A percentile compares a stretch with the other conserved stretches of the same genome.
Evolutionary conservation across 164 flowering plant genomes (phyloP).

Genomic region (Macadamia integrifolia): DNA sequence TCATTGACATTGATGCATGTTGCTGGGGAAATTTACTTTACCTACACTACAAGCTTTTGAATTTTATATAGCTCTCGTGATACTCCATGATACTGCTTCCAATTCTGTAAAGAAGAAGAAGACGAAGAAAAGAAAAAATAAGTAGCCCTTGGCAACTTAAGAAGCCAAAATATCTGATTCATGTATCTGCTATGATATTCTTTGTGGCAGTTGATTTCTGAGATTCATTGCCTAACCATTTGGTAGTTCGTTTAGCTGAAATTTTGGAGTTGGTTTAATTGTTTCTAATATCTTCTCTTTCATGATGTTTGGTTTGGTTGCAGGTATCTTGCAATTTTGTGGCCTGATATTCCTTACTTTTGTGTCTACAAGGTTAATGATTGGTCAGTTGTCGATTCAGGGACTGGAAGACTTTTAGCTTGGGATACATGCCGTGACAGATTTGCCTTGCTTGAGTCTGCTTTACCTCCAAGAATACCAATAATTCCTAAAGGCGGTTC

Average conservation of each 20-base stretch:
- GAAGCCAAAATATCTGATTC: too few relatives aligned
- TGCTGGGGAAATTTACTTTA: too few relatives aligned
- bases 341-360: constrained; percentile 98
- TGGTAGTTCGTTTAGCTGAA: not conserved
- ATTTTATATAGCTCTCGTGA: too few relatives aligned
- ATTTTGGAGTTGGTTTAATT: constrained; percentile 2
- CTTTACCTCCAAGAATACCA: constrained; percentile 74
- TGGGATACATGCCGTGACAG: constrained; percentile 98
- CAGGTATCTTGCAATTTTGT: constrained; percentile 92
- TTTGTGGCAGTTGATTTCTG: too few relatives aligned
- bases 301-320: constrained; percentile 15
- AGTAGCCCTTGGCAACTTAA: too few relatives aligned
- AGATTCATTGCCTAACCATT: not conserved
- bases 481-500: constrained; percentile 79
- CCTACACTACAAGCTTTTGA: too few relatives aligned
- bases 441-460: constrained; percentile 90
- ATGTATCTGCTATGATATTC: too few relatives aligned
- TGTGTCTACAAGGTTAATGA: constrained; percentile 89
- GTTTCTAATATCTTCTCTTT: constrained; percentile 6
- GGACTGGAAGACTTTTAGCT: constrained; percentile 92
- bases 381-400: constrained; percentile 97
- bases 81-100: too few relatives aligned
- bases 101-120: too few relatives aligned
- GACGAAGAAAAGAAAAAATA: too few relatives aligned
- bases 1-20: too few relatives aligned